Conservation (phyloP, 2,329 filamentous ascomycete species). For the Fusarium nematophilum region DNA sequence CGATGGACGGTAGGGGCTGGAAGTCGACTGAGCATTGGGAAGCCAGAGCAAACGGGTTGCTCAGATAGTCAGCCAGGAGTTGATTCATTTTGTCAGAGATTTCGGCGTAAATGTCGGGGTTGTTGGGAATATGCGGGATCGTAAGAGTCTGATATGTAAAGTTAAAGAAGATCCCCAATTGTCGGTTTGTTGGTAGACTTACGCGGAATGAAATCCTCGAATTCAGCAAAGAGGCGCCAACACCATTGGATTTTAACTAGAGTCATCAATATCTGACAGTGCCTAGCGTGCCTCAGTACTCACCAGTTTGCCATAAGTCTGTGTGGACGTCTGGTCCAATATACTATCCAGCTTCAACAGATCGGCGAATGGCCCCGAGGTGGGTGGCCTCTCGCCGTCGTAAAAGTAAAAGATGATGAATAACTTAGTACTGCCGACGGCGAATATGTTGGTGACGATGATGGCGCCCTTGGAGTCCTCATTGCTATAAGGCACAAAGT, state of each 20-base stretch:
- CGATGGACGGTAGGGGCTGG: constrained; percentile 45
- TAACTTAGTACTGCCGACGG: constrained; percentile 31
- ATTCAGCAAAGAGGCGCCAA: constrained; percentile 13
- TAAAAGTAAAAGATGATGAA: constrained; percentile 51
- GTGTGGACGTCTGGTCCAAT: constrained; percentile 36
- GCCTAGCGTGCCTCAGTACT: background rate
- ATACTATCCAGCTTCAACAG: constrained; percentile 46
- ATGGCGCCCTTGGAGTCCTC: constrained; percentile 46
- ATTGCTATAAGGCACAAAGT: constrained; percentile 43
- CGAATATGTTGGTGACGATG: constrained; percentile 41
- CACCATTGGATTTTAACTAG: constrained; percentile 33
- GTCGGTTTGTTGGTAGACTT: no score
- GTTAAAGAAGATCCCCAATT: no score
- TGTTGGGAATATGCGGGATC: constrained; percentile 36
- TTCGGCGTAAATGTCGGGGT: constrained; percentile 47
- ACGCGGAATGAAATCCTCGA: constrained; percentile 37
- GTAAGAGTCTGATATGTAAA: constrained; percentile 33
- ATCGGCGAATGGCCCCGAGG: constrained; percentile 43
- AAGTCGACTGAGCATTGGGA: constrained; percentile 46
- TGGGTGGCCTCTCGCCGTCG: constrained; percentile 47
- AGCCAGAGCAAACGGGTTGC: constrained; percentile 33
- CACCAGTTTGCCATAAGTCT: constrained; percentile 49
- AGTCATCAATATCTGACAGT: background rate
- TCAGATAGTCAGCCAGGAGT: constrained; percentile 43
- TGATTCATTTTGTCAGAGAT: constrained; percentile 46